A percentile compares a stretch with the other conserved stretches of the same genome.
Evolutionary conservation across 306 rosid species (phyloP).

Genomic region (Dalbergia cochinchinensis): DNA sequence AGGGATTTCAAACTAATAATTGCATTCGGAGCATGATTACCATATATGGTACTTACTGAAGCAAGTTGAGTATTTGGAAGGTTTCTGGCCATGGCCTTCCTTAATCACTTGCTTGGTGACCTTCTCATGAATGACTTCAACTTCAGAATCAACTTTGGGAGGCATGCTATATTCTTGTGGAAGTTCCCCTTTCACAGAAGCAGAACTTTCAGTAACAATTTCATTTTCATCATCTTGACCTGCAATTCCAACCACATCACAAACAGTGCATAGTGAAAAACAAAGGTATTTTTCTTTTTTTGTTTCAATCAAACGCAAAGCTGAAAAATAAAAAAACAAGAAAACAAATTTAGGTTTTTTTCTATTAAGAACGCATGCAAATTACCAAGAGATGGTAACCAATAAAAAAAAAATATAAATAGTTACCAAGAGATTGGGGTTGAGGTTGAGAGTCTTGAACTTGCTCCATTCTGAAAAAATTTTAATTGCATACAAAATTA

Average conservation of each 20-base stretch:
- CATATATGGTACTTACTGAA: constrained; percentile 65
- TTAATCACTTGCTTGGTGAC: constrained; percentile 83
- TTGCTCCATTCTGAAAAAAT: constrained; percentile 59
- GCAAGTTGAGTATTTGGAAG: constrained; percentile 93
- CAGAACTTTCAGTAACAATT: constrained; percentile 64
- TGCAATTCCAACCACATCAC: constrained; percentile 42
- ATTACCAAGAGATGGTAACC: constrained; percentile 42
- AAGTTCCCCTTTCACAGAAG: constrained; percentile 73
- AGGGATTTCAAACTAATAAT: constrained; percentile 20
- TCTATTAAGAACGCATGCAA: not conserved
- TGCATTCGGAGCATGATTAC: constrained; percentile 11
- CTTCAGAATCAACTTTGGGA: constrained; percentile 83
- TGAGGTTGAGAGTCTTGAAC: constrained; percentile 60
- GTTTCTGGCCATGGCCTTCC: constrained; percentile 88
- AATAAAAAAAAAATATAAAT: too few relatives aligned
- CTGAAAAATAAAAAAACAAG: not conserved
- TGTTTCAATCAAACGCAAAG: not conserved
- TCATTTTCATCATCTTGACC: constrained; percentile 70
- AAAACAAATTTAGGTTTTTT: not conserved
- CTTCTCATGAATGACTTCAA: constrained; percentile 80
- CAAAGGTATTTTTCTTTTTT: not conserved
- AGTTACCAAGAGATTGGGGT: constrained; percentile 51
- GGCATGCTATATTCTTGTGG: constrained; percentile 60
- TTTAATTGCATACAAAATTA: not conserved
- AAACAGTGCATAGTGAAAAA: not conserved